These are phyloP conservation scores for Pezizomycotina sp. DNA, from an alignment of 2,329 filamentous ascomycete genomes.

Conservation along the genomic window DNA sequence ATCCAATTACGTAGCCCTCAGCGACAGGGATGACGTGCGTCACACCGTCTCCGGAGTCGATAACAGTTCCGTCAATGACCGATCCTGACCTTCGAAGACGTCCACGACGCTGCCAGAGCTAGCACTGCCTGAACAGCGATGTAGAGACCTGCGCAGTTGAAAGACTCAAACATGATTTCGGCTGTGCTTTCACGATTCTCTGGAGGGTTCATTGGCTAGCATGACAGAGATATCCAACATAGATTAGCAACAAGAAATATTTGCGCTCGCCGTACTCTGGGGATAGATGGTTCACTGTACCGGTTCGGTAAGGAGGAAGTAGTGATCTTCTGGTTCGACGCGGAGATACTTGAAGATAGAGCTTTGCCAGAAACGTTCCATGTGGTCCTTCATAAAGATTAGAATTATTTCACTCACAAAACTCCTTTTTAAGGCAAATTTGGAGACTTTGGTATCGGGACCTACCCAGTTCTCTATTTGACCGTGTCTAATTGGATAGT, in stretches of 20 bases:
- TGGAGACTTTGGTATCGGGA: neutral
- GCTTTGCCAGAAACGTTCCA: constrained; percentile 99
- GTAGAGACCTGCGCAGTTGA: constrained; percentile 97
- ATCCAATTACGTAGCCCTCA: constrained; percentile 96
- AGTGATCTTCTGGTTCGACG: constrained; percentile 95
- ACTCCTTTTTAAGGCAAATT: neutral
- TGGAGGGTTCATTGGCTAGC: constrained; percentile 81
- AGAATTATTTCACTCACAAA: constrained; percentile 3
- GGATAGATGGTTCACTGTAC: constrained; percentile 38
- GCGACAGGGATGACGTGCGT: constrained; percentile 98
- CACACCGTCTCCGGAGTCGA: constrained; percentile 96
- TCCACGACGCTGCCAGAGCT: constrained; percentile 93
- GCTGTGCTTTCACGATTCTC: constrained; percentile 98
- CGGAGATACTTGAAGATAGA: constrained; percentile 99
- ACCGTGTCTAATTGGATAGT: constrained; percentile 94
- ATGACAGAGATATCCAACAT: constrained; percentile 15
- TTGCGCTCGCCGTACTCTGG: neutral
- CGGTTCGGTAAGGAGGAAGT: constrained; percentile 93
- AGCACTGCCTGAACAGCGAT: constrained; percentile 97
- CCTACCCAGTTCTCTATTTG: constrained; percentile 97
- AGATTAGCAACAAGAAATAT: neutral
- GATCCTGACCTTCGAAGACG: constrained; percentile 94
- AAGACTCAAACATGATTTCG: constrained; percentile 99
- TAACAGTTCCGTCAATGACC: constrained; percentile 95
- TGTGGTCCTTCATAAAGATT: constrained; percentile 55